Evolutionary conservation across 1,284 basidiomycete genomes (phyloP).

Genomic region (Cystobasidiaceae sp.): DNA sequence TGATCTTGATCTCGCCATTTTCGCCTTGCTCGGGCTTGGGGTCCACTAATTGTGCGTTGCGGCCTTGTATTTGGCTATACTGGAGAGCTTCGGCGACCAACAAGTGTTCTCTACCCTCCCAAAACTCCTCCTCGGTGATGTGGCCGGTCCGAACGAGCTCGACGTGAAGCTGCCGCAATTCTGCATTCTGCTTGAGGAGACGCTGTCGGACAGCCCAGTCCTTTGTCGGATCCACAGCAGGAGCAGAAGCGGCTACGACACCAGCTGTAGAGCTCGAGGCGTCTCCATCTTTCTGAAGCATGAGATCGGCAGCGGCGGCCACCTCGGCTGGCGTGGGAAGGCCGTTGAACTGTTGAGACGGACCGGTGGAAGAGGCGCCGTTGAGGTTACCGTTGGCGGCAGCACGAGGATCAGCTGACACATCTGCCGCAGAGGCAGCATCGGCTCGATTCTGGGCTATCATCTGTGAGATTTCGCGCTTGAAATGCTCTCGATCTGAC

Average conservation of each 20-base stretch:
- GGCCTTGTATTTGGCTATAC: constrained; percentile 56
- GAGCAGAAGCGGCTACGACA: not conserved
- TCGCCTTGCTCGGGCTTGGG: constrained; percentile 71
- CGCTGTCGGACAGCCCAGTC: constrained; percentile 57
- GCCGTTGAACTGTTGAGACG: constrained; percentile 24
- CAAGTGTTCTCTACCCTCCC: constrained; percentile 84
- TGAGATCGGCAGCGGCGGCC: constrained; percentile 1
- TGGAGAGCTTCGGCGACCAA: constrained; percentile 64
- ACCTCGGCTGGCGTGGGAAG: constrained; percentile 17
- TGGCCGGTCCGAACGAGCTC: constrained; percentile 78
- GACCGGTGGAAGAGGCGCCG: constrained; percentile 17
- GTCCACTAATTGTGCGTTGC: constrained; percentile 79
- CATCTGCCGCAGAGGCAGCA: constrained; percentile 31
- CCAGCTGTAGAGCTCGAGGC: constrained; percentile 11
- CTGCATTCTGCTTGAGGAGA: constrained; percentile 68
- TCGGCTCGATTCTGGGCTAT: constrained; percentile 58
- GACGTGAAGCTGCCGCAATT: constrained; percentile 69
- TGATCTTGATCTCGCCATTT: constrained; percentile 77
- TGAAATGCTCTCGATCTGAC: constrained; percentile 68
- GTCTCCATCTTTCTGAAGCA: too few relatives aligned
- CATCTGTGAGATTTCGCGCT: constrained; percentile 65
- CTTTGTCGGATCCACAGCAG: constrained; percentile 14
- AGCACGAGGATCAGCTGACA: constrained; percentile 48
- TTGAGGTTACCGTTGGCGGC: constrained; percentile 37
- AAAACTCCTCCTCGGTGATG: constrained; percentile 86